A percentile compares a stretch with the other conserved stretches of the same genome.
Evolutionary conservation across 1,284 basidiomycete genomes (phyloP).

Genomic region (Hypsizygus ulmarius): DNA sequence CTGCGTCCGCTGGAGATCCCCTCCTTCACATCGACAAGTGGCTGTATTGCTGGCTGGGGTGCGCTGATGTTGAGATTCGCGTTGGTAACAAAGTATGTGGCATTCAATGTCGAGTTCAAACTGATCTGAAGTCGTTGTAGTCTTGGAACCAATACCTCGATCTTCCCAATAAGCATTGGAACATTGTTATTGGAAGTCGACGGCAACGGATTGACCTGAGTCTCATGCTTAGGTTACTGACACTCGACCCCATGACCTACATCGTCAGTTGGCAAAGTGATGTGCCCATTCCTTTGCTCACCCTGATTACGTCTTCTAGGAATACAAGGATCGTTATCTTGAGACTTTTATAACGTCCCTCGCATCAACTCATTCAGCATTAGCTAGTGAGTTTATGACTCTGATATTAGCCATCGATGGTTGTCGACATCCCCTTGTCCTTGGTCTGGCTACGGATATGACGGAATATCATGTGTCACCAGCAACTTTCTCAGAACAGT

Average conservation of each 20-base stretch:
- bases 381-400: conserved; percentile 62
- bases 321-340: conserved; percentile 52
- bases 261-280: conserved; percentile 39
- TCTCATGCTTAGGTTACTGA: conserved; percentile 66
- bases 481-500: background rate
- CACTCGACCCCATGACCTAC: conserved; percentile 65
- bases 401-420: conserved; percentile 52
- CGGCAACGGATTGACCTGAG: conserved; percentile 65
- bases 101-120: conserved; percentile 1
- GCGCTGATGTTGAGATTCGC: conserved; percentile 54
- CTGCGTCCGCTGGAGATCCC: conserved; percentile 1
- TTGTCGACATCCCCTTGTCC: conserved; percentile 50
- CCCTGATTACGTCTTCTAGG: conserved; percentile 31
- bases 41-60: conserved; percentile 79
- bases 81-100: conserved; percentile 49
- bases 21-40: conserved; percentile 45
- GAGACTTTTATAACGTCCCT: conserved; percentile 57
- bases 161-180: conserved; percentile 54
- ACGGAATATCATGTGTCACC: background rate
- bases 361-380: conserved; percentile 47
- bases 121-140: conserved; percentile 29
- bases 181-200: conserved; percentile 46
- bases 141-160: conserved; percentile 64
- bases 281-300: conserved; percentile 2
- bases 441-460: conserved; percentile 4